A percentile compares a stretch with the other conserved stretches of the same genome.
phyloP scores from a whole-genome alignment of 2,329 filamentous ascomycete genomes.

The Colletotrichum liriopes region DNA sequence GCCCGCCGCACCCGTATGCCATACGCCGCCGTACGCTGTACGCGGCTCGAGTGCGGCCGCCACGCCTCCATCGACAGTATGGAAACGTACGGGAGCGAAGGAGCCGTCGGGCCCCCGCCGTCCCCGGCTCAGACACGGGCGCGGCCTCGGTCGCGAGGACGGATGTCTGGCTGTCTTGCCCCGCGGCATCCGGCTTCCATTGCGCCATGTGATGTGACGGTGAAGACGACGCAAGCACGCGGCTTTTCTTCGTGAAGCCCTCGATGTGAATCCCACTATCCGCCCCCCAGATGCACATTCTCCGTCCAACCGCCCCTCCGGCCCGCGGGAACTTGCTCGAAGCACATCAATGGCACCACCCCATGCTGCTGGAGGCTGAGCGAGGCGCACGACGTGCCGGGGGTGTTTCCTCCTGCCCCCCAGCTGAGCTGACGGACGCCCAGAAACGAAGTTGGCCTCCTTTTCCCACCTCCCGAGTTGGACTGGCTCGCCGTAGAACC shows the following conservation, averaged over 20 bases:
- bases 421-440: not conserved
- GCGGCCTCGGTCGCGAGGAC: not conserved
- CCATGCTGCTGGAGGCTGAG: not conserved
- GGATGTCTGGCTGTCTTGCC: not conserved
- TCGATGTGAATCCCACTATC: no score
- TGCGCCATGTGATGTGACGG: not conserved
- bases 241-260: not conserved
- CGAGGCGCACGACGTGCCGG: not conserved
- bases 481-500: not conserved
- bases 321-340: no score
- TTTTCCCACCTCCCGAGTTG: not conserved
- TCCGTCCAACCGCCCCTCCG: no score
- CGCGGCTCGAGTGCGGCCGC: not conserved
- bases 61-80: not conserved
- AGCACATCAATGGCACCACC: not conserved
- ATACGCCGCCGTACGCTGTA: not conserved
- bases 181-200: not conserved
- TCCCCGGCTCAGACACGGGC: not conserved
- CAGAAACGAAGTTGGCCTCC: slow-evolving; percentile 9
- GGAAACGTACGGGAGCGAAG: not conserved
- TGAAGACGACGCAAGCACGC: no score
- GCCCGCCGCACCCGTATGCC: not conserved
- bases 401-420: not conserved
- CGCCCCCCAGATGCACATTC: not conserved
- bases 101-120: not conserved